Evolutionary conservation across 202 grass and related monocot genomes (phyloP).

Genomic region (Panicum hallii): DNA sequence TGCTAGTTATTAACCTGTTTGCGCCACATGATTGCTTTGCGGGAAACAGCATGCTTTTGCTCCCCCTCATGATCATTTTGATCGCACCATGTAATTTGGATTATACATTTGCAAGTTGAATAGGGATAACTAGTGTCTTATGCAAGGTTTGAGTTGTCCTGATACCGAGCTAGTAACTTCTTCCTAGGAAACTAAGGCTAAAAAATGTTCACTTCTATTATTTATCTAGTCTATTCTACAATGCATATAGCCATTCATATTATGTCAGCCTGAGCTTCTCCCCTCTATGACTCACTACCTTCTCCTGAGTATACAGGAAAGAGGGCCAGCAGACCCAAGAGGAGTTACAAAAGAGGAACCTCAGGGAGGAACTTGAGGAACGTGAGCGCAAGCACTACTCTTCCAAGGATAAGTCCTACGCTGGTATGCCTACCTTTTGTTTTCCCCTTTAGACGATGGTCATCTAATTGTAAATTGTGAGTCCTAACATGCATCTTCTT

Average conservation of each 20-base stretch:
- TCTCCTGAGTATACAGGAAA: slow-evolving; percentile 58
- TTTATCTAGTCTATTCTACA: not conserved
- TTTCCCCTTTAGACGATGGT: not conserved
- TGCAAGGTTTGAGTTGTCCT: not conserved
- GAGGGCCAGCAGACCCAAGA: slow-evolving; percentile 94
- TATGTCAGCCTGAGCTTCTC: not conserved
- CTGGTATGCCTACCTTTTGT: slow-evolving; percentile 46
- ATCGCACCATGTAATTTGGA: not conserved
- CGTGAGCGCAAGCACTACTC: slow-evolving; percentile 84
- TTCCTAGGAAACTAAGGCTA: not conserved
- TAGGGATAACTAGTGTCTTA: not conserved
- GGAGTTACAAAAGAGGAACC: slow-evolving; percentile 92
- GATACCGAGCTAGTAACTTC: not conserved
- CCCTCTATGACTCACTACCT: not conserved
- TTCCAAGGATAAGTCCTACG: slow-evolving; percentile 91
- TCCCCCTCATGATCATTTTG: not conserved
- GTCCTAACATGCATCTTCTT: slow-evolving; percentile 10
- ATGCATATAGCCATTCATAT: not conserved
- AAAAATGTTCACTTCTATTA: not conserved
- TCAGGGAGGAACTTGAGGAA: slow-evolving; percentile 93
- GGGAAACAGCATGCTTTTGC: not conserved
- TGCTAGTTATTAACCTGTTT: not conserved
- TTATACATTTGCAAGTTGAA: not conserved
- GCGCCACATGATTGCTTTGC: not conserved
- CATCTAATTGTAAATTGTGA: not conserved